Evolutionary conservation across 1,284 basidiomycete species (phyloP).

Genomic region (Irpex sp.): DNA sequence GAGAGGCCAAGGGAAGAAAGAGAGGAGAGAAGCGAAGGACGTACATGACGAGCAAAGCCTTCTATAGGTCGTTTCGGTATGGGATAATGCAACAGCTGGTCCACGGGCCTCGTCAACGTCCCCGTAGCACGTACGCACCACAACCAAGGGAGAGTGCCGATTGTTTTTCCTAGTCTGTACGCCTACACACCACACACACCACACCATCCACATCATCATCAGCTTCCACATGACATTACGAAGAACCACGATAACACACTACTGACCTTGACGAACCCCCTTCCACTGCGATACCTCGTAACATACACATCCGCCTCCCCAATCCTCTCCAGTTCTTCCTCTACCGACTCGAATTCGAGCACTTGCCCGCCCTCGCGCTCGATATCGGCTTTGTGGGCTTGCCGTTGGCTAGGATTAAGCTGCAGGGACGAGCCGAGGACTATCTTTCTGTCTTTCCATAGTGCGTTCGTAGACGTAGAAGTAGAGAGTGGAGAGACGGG

Average conservation of each 20-base stretch:
- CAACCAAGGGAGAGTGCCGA: conserved; percentile 79
- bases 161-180: conserved; percentile 49
- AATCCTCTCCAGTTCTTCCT: conserved; percentile 32
- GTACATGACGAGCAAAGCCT: conserved; percentile 34
- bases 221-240: no score
- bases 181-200: conserved; percentile 40
- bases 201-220: no score
- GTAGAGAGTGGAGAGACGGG: no score
- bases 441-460: conserved; percentile 51
- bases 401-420: conserved; percentile 40
- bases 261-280: conserved; percentile 61
- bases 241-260: no score
- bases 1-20: not conserved
- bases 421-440: conserved; percentile 54
- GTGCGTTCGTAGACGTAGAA: conserved; percentile 14
- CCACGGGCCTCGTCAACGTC: conserved; percentile 57
- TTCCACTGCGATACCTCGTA: conserved; percentile 61
- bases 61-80: conserved; percentile 36
- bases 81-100: conserved; percentile 59
- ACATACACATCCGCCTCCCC: conserved; percentile 62
- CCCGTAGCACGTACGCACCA: conserved; percentile 70
- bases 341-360: conserved; percentile 32
- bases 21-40: conserved; percentile 7
- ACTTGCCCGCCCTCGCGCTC: conserved; percentile 49
- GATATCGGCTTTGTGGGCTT: conserved; percentile 54